phyloP scores from a whole-genome alignment of 441 rosid species.

The Jatropha podagrica region DNA sequence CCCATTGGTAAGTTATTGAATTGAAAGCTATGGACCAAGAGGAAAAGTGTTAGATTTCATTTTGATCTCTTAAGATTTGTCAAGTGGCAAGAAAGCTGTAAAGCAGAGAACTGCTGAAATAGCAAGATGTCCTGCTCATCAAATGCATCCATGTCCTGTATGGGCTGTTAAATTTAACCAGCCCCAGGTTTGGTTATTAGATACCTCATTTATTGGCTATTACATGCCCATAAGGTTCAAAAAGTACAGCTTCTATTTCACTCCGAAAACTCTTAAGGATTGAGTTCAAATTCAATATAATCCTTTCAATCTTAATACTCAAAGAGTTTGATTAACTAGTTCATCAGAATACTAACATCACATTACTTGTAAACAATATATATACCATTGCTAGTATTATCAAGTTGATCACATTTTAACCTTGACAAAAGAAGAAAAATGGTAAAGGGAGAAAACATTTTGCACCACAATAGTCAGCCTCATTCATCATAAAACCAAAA shows the following conservation, averaged over 20 bases:
- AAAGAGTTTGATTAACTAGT: not conserved
- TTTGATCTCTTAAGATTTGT: conserved; percentile 3
- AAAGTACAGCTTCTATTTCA: not conserved
- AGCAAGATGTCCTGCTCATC: conserved; percentile 2
- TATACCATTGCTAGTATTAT: not conserved
- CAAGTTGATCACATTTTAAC: not conserved
- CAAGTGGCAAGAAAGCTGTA: conserved; percentile 5
- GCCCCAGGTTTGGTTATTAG: not conserved
- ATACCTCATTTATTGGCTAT: not conserved
- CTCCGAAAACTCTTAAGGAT: not conserved
- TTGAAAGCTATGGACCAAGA: conserved; percentile 2
- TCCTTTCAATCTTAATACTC: not conserved
- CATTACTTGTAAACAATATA: not conserved
- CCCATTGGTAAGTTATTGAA: not conserved
- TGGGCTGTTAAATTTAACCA: not conserved
- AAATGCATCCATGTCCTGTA: not conserved
- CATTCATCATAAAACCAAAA: too few species aligned
- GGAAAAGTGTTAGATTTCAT: not conserved
- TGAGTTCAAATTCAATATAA: not conserved
- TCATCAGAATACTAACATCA: not conserved
- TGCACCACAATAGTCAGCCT: too few species aligned
- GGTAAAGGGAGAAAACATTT: too few species aligned
- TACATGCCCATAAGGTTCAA: not conserved
- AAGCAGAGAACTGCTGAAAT: conserved; percentile 5
- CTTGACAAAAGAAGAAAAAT: not conserved